Conservation (phyloP, 768 basidiomycete species). For the Lenzites betulinus region DNA sequence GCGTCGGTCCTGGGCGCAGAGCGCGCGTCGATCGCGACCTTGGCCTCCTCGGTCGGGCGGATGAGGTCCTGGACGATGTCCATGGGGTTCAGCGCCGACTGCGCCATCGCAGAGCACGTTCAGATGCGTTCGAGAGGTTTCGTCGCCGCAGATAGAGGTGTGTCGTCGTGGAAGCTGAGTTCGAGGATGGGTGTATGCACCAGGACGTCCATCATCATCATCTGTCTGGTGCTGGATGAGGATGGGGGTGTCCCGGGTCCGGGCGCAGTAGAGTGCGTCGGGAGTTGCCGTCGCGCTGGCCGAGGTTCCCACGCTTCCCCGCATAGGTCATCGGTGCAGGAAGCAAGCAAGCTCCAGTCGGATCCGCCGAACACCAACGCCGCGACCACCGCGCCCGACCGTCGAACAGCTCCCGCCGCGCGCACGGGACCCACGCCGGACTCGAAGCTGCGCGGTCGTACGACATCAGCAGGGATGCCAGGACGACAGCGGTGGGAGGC, state of each 20-base stretch:
- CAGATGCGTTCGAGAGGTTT: neutral
- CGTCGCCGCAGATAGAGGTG: too few relatives aligned
- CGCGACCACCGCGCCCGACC: too few relatives aligned
- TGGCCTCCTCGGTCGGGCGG: slow-evolving; percentile 48
- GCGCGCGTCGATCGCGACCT: slow-evolving; percentile 44
- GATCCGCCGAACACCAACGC: too few relatives aligned
- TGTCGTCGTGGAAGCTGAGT: too few relatives aligned
- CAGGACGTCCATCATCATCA: neutral
- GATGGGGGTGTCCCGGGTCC: slow-evolving; percentile 8
- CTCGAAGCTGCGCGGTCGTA: neutral
- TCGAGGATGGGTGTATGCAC: neutral
- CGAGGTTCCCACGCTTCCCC: slow-evolving; percentile 30
- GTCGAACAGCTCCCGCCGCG: too few relatives aligned
- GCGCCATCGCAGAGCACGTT: neutral
- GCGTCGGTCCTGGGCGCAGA: slow-evolving; percentile 1
- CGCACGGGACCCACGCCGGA: neutral
- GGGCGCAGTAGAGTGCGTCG: neutral
- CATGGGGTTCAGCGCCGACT: neutral
- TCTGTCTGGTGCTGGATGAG: neutral
- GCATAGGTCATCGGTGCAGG: slow-evolving; percentile 24
- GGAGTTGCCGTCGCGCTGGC: slow-evolving; percentile 8
- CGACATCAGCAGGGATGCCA: neutral
- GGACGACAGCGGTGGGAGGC: neutral
- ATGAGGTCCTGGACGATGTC: slow-evolving; percentile 26
- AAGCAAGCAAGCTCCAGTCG: too few relatives aligned